A percentile compares a stretch with the other conserved stretches of the same genome.
phyloP scores from a whole-genome alignment of 495 filamentous ascomycete genomes.

The Bacidia rubella region DNA sequence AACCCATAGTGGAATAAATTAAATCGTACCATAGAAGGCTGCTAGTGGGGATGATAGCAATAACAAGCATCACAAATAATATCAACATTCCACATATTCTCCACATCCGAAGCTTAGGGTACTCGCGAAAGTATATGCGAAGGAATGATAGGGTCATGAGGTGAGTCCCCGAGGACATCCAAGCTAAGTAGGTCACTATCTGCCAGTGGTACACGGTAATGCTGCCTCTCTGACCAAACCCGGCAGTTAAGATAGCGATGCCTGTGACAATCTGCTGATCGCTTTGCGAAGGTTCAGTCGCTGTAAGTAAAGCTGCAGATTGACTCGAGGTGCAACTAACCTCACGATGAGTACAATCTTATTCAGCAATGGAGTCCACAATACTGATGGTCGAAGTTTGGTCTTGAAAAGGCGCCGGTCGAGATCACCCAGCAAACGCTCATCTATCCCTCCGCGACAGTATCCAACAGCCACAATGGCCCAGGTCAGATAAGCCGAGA shows the following conservation, averaged over 20 bases:
- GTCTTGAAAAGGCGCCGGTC: background rate
- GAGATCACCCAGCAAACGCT: background rate
- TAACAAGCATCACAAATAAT: background rate
- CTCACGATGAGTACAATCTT: background rate
- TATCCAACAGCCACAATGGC: background rate
- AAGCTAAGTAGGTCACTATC: background rate
- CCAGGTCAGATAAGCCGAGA: background rate
- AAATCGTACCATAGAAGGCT: background rate
- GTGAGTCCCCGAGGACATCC: background rate
- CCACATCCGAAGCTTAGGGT: background rate
- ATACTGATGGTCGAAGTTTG: background rate
- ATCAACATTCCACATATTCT: background rate
- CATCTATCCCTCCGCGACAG: background rate
- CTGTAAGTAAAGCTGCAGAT: background rate
- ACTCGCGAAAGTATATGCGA: background rate
- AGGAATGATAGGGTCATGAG: background rate
- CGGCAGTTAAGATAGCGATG: background rate
- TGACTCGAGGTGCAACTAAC: background rate
- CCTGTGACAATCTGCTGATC: slow-evolving; percentile 1
- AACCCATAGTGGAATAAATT: background rate
- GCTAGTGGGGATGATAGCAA: background rate
- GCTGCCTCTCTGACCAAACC: background rate
- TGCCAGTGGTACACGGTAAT: background rate
- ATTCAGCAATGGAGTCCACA: background rate
- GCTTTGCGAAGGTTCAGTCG: background rate